These are phyloP conservation scores for Paramecium octaurelia DNA, from an alignment of 73 alveolate species.

Conservation along the genomic window DNA sequence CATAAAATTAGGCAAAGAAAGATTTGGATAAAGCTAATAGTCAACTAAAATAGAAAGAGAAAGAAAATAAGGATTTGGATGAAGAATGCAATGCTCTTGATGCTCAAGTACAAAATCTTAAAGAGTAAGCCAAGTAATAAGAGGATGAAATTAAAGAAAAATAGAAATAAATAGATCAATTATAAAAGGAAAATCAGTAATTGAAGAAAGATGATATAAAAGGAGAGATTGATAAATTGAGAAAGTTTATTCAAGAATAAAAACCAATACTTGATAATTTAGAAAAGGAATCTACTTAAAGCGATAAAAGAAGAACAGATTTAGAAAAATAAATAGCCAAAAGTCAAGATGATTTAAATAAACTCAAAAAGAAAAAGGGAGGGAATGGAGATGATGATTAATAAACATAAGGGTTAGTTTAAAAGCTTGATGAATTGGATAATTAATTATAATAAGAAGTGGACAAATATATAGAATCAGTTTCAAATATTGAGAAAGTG, in stretches of 20 bases:
- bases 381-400: background rate
- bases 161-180: background rate
- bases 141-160: background rate
- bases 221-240: background rate
- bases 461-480: background rate
- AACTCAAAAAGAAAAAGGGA: background rate
- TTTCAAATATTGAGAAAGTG: background rate
- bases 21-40: constrained; percentile 8
- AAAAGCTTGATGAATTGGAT: background rate
- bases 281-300: background rate
- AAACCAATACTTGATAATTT: constrained; percentile 1
- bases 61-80: background rate
- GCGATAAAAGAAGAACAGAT: background rate
- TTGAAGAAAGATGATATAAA: background rate
- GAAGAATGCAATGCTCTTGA: background rate
- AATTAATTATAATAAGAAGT: background rate
- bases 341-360: background rate
- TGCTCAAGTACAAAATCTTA: background rate
- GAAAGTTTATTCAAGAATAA: constrained; percentile 1
- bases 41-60: background rate
- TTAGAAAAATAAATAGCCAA: background rate
- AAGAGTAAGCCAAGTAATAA: background rate
- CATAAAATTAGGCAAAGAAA: background rate
- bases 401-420: background rate
- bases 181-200: background rate